phyloP scores from a whole-genome alignment of 78 protist genomes.

The Isochrysis galbana region DNA sequence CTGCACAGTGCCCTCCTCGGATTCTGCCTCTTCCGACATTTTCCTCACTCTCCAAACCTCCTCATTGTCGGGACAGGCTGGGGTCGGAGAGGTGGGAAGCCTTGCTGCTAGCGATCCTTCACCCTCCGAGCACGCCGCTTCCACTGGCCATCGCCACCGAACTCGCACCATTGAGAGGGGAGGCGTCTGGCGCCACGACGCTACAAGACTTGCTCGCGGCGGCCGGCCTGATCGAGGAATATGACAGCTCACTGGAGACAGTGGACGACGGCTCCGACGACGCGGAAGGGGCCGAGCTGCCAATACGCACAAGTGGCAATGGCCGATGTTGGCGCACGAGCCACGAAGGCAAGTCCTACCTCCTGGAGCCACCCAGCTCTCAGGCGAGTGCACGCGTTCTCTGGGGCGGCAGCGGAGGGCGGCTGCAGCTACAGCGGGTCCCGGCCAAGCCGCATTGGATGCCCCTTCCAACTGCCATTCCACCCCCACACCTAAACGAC shows the following conservation, averaged over 20 bases:
- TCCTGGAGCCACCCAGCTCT: background rate
- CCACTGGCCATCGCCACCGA: background rate
- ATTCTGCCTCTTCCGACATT: too few relatives aligned
- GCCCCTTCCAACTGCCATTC: too few relatives aligned
- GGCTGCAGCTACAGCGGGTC: too few relatives aligned
- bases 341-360: background rate
- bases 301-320: background rate
- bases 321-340: background rate
- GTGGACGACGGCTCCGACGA: background rate
- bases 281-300: background rate
- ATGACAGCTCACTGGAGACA: background rate
- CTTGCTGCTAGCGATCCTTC: background rate
- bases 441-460: too few relatives aligned
- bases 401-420: too few relatives aligned
- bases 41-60: too few relatives aligned
- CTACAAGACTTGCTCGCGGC: background rate
- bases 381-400: too few relatives aligned
- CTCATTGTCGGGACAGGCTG: too few relatives aligned
- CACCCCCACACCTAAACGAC: too few relatives aligned
- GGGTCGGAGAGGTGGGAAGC: background rate
- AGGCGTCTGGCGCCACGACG: background rate
- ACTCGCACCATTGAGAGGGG: background rate
- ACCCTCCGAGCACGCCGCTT: background rate
- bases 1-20: too few relatives aligned
- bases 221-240: background rate